Conservation (phyloP, 2,329 filamentous ascomycete species). For the Fusarium mangiferae region DNA sequence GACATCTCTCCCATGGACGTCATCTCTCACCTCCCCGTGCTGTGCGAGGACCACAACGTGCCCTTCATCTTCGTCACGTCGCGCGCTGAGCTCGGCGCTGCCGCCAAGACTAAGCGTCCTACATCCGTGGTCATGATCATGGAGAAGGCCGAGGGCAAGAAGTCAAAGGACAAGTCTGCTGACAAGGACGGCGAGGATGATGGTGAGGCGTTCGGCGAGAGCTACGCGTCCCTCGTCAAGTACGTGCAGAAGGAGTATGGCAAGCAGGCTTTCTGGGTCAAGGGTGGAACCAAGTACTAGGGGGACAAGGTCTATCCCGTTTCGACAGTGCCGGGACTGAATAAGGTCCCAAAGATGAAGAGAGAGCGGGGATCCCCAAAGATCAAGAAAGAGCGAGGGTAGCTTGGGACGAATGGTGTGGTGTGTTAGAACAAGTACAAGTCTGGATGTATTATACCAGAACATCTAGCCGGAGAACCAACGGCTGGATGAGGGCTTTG, state of each 20-base stretch:
- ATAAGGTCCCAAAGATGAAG: background rate
- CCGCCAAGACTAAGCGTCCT: constrained; percentile 93
- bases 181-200: constrained; percentile 59
- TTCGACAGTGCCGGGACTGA: background rate
- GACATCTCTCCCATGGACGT: constrained; percentile 99
- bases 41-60: constrained; percentile 98
- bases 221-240: constrained; percentile 73
- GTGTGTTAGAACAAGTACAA: constrained; percentile 42
- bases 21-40: constrained; percentile 95
- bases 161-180: constrained; percentile 57
- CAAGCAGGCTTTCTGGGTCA: constrained; percentile 65
- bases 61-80: constrained; percentile 96
- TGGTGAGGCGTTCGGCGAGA: constrained; percentile 70
- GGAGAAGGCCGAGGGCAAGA: constrained; percentile 63
- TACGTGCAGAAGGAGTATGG: constrained; percentile 72
- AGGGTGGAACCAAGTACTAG: constrained; percentile 48
- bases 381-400: constrained; percentile 4
- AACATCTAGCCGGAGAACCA: constrained; percentile 42
- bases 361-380: constrained; percentile 1
- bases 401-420: background rate
- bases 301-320: background rate
- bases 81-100: constrained; percentile 91
- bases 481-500: constrained; percentile 48
- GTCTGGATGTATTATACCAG: constrained; percentile 53
- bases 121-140: constrained; percentile 95